Evolutionary conservation across 495 filamentous ascomycete genomes (phyloP), one percentile per base, ranked within the genome.

Genomic region (Cercophora samala): DNA sequence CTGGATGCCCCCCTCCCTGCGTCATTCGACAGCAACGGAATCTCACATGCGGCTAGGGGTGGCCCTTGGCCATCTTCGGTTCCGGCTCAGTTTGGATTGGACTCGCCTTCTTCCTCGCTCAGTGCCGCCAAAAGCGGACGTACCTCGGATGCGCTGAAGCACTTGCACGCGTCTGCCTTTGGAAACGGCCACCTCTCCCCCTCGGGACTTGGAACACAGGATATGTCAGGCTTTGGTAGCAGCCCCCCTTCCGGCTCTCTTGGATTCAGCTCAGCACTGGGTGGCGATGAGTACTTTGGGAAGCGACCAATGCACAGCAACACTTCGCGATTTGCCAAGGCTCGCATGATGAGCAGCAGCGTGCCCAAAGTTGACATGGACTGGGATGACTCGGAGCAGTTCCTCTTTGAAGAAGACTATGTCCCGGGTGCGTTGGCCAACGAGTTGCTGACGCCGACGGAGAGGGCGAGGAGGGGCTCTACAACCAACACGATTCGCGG

Each of bases 11-110:
- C 92, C 2, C 87, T 99, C 24, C 95, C 95, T 9, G 93, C 92
- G 13, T 98, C 95, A 1, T 97, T 99, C 74, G 96, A 98, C 75
- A 96, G 92, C 73, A 93, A 98, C 70, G 95, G 95, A 55, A 91
- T 97, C 21, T 97, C 93, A 5, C 90, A 92, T 73, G 91, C 91
- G 63, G 94, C 95, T 24, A 86, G 93, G 61, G 91, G 93, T 54
- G 96, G 92, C 1, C 92, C 95, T 0, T 92, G 96, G 70, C 94
- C 94, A 15, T 90, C 94, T 8, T 98, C 95, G 1, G 89, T 99
- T 42, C 95, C 95, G 1, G 90, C 93, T 17, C 92, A 93, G 69
- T 97, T 98, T 72, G 93, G 92, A 11, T 78, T 97, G 65, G 95
- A 97, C 59, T 96, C 93, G 2, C 92, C 93, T 19, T 91, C 94